A percentile compares a stretch with the other conserved stretches of the same genome.
These are phyloP conservation scores for Diaporthe caulivora DNA, from an alignment of 2,329 filamentous ascomycete genomes.

Conservation along the genomic window DNA sequence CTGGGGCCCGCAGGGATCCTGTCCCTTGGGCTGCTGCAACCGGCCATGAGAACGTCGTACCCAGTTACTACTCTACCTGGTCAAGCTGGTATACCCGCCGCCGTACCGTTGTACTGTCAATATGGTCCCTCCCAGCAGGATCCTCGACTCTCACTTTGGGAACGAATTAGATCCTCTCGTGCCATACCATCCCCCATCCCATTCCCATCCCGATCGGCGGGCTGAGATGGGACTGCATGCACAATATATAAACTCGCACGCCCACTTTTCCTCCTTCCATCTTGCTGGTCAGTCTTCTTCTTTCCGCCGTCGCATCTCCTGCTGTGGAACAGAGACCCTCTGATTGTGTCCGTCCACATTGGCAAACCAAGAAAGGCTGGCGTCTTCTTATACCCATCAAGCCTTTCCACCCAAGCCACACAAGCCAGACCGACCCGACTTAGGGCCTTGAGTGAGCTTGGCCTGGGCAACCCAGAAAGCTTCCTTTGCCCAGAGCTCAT, in stretches of 20 bases:
- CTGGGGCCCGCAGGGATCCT: slow-evolving; percentile 4
- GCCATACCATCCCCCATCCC: slow-evolving; percentile 13
- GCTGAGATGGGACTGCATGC: not conserved
- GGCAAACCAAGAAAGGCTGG: not conserved
- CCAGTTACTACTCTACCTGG: not conserved
- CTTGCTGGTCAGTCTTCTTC: not conserved
- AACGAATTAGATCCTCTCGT: slow-evolving; percentile 25
- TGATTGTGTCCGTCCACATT: not conserved
- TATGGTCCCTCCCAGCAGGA: slow-evolving; percentile 15
- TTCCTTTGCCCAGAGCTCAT: not conserved
- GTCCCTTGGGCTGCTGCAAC: slow-evolving; percentile 9
- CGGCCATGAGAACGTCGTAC: slow-evolving; percentile 2
- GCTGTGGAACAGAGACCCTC: not conserved
- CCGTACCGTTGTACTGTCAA: not conserved
- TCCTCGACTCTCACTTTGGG: slow-evolving; percentile 10
- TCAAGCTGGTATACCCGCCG: not conserved
- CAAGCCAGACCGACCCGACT: not conserved
- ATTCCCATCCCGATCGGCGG: not conserved
- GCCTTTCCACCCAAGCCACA: not conserved
- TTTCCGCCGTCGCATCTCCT: not conserved
- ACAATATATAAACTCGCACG: slow-evolving; percentile 18
- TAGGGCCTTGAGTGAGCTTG: slow-evolving; percentile 26
- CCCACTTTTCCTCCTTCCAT: slow-evolving; percentile 1
- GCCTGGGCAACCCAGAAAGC: slow-evolving; percentile 6
- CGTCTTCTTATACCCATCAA: not conserved